phyloP scores from a whole-genome alignment of 2,329 filamentous ascomycete genomes.

The Coniochaeta prunicola region DNA sequence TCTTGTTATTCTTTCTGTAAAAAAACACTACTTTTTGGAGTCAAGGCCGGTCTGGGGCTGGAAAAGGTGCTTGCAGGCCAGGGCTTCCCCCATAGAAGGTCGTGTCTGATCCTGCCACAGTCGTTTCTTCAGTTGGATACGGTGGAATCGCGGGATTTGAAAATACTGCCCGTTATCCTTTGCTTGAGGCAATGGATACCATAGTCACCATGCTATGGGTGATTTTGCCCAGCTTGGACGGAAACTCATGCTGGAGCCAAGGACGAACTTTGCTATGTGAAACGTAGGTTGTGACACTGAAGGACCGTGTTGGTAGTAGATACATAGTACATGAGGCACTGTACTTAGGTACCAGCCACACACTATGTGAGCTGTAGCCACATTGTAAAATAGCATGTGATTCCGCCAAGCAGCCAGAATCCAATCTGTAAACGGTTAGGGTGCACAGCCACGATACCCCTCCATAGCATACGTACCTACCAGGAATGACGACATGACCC shows the following conservation, averaged over 20 bases:
- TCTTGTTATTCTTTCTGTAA: not conserved
- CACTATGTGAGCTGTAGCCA: not conserved
- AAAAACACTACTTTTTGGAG: not conserved
- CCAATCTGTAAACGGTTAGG: not conserved
- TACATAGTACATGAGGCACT: not conserved
- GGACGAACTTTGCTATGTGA: not conserved
- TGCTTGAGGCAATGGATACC: not conserved
- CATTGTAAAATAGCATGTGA: not conserved
- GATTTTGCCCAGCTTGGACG: not conserved
- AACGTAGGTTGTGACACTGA: not conserved
- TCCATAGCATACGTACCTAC: not conserved
- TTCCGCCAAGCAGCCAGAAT: not conserved
- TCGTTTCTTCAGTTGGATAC: not conserved
- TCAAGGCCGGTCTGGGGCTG: not conserved
- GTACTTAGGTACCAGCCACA: not conserved
- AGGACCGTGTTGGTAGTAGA: not conserved
- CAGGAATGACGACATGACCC: not conserved
- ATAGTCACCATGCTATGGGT: not conserved
- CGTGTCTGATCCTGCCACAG: not conserved
- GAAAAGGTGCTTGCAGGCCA: not conserved
- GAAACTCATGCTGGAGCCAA: not conserved
- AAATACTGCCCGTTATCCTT: not conserved
- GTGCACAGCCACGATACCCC: not conserved
- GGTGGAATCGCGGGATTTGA: not conserved
- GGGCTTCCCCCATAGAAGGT: not conserved